Evolutionary conservation across 2,329 filamentous ascomycete genomes (phyloP), one percentile per base, ranked within the genome.

Genomic region (Arthroderma sp.): DNA sequence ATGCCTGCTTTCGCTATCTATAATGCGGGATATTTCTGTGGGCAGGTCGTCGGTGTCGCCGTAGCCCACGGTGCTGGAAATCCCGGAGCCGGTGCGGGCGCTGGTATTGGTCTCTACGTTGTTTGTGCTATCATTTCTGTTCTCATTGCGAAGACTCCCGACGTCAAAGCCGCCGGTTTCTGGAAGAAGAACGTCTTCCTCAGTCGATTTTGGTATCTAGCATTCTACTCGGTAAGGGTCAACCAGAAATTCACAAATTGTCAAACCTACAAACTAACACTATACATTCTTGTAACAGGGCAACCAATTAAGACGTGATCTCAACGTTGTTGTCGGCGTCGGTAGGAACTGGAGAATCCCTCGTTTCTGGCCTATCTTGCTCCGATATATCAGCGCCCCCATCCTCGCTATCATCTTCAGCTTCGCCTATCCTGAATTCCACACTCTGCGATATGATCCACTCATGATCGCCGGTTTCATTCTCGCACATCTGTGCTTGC

Each of bases 271-370:
- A 32, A 44, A 40, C 48, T 37, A 52, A 8, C 8, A 5, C 30
- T 28, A 22, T 5, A 38, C 9, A 11, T 40, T 7, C 36, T 22
- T 27, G 4, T 28, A 10, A 22, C 42, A 75, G 71, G 73, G 72
- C 40, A 72, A 76, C 49, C 74, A 77, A 62, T 65, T 78, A 15
- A 65, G 69, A 31, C 67, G 66, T 28, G 74, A 77, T 51, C 66
- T 77, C 27, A 77, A 77, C 48, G 53, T 68, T 3, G 69, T 75
- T 29, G 68, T 78, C 22, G 73, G 70, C 6, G 62, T 60, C 3
- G 72, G 71, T 42, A 70, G 68, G 33, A 77, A 78, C 57, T 77
- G 73, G 74, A 66, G 57, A 3, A 74, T 78, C 27, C 73, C 74
- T 0, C 47, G 52, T 43, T 71, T 75, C 54, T 72, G 73, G 61